Percentiles rank a stretch among this genome's conserved stretches.
These are phyloP conservation scores for Penicillium sp. DNA, from an alignment of 2,329 filamentous ascomycete species.

Conservation along the genomic window DNA sequence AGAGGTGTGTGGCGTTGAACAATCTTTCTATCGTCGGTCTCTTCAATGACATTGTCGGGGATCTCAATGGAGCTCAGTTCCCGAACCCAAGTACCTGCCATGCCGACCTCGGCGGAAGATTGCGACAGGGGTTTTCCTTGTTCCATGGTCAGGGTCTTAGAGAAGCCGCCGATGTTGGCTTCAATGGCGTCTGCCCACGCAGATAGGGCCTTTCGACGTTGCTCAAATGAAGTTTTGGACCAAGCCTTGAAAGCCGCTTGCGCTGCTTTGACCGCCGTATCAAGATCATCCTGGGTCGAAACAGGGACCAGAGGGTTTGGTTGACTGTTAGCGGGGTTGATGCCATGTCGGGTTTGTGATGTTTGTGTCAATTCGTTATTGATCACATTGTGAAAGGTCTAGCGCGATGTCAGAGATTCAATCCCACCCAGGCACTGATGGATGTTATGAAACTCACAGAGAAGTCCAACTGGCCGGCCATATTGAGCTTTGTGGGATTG, in stretches of 20 bases:
- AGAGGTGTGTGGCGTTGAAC: slow-evolving; percentile 41
- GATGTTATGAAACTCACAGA: slow-evolving; percentile 1
- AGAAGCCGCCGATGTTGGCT: slow-evolving; percentile 37
- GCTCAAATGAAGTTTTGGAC: slow-evolving; percentile 39
- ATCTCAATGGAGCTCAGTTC: slow-evolving; percentile 35
- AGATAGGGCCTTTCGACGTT: slow-evolving; percentile 34
- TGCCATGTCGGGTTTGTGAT: slow-evolving; percentile 47
- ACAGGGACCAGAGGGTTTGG: slow-evolving; percentile 55
- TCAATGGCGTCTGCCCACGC: slow-evolving; percentile 39
- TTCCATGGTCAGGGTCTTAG: slow-evolving; percentile 44
- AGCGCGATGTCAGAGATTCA: neutral
- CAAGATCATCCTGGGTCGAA: slow-evolving; percentile 51
- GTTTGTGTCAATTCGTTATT: slow-evolving; percentile 51
- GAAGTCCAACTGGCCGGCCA: slow-evolving; percentile 10
- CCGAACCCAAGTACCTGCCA: slow-evolving; percentile 26
- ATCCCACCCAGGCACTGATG: neutral
- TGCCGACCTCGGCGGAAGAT: slow-evolving; percentile 27
- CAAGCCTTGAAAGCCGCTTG: slow-evolving; percentile 52
- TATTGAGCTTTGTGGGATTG: neutral
- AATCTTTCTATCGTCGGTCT: slow-evolving; percentile 43
- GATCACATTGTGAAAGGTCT: slow-evolving; percentile 56
- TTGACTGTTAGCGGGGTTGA: slow-evolving; percentile 55
- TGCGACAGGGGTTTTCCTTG: slow-evolving; percentile 43
- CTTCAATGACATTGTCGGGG: slow-evolving; percentile 50
- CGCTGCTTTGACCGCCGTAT: slow-evolving; percentile 52